phyloP scores from a whole-genome alignment of 2,329 filamentous ascomycete species.

The Claviceps digitariae region DNA sequence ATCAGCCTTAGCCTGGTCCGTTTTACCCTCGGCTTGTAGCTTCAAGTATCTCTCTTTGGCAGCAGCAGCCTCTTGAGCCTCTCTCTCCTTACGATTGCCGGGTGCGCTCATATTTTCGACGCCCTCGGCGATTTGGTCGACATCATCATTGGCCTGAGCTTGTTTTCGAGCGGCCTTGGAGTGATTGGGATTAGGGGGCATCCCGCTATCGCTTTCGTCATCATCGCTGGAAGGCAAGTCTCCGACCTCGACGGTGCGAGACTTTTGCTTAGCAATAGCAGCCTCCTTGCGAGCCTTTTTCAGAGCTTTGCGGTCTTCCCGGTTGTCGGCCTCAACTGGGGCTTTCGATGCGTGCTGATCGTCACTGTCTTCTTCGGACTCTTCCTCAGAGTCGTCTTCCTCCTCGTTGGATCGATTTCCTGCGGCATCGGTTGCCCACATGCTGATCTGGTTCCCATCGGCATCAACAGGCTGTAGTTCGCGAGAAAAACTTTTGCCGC shows the following conservation, averaged over 20 bases:
- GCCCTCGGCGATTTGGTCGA: slow-evolving; percentile 38
- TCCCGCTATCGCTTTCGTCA: slow-evolving; percentile 46
- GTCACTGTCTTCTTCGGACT: slow-evolving; percentile 37
- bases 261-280: slow-evolving; percentile 64
- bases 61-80: slow-evolving; percentile 75
- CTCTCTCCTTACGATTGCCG: slow-evolving; percentile 40
- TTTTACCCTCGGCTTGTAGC: slow-evolving; percentile 88
- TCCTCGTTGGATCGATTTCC: slow-evolving; percentile 40
- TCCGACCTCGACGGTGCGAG: slow-evolving; percentile 61
- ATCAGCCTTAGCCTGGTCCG: slow-evolving; percentile 85
- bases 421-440: slow-evolving; percentile 60
- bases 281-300: slow-evolving; percentile 88
- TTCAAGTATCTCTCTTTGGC: slow-evolving; percentile 86
- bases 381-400: slow-evolving; percentile 38
- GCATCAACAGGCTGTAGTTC: slow-evolving; percentile 78
- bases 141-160: slow-evolving; percentile 24
- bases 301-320: slow-evolving; percentile 75
- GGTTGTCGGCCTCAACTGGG: slow-evolving; percentile 41
- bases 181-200: slow-evolving; percentile 89
- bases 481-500: slow-evolving; percentile 90
- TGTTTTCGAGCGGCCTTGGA: slow-evolving; percentile 58
- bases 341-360: slow-evolving; percentile 29
- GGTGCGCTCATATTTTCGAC: slow-evolving; percentile 40
- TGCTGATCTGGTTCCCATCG: slow-evolving; percentile 77
- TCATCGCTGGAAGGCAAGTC: slow-evolving; percentile 70